A percentile compares a stretch with the other conserved stretches of the same genome.
phyloP scores from a whole-genome alignment of 306 rosid species.

The Sophora flavescens region DNA sequence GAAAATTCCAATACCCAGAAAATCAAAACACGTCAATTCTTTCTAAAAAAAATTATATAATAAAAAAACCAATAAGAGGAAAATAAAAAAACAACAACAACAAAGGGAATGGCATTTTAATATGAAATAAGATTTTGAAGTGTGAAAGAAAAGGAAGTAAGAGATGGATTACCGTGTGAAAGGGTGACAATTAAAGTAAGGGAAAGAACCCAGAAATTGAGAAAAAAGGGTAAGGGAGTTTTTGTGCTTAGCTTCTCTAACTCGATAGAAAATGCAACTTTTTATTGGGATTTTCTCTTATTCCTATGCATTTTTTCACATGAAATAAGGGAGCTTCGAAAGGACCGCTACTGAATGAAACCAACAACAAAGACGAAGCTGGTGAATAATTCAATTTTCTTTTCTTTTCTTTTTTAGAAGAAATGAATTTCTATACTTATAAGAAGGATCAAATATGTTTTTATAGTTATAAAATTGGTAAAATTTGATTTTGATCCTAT shows the following conservation, averaged over 20 bases:
- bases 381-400: conserved; percentile 32
- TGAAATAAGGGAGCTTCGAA: conserved; percentile 42
- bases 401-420: too few relatives aligned
- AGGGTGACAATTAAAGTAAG: not conserved
- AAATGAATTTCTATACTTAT: too few relatives aligned
- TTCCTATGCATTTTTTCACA: not conserved
- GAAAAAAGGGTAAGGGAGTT: conserved; percentile 27
- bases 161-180: conserved; percentile 41
- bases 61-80: conserved; percentile 1
- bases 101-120: not conserved
- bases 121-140: conserved; percentile 4
- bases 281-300: conserved; percentile 24
- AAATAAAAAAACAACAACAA: not conserved
- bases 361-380: conserved; percentile 33
- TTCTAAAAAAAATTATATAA: not conserved
- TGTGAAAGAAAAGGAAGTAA: not conserved
- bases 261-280: not conserved
- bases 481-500: too few relatives aligned
- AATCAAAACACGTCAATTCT: conserved; percentile 42
- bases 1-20: conserved; percentile 42
- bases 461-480: too few relatives aligned
- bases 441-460: too few relatives aligned
- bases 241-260: conserved; percentile 2
- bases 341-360: conserved; percentile 48
- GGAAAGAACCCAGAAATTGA: conserved; percentile 29